A percentile compares a stretch with the other conserved stretches of the same genome.
Evolutionary conservation across 164 flowering plant genomes (phyloP).

Genomic region (Saururus chinensis): DNA sequence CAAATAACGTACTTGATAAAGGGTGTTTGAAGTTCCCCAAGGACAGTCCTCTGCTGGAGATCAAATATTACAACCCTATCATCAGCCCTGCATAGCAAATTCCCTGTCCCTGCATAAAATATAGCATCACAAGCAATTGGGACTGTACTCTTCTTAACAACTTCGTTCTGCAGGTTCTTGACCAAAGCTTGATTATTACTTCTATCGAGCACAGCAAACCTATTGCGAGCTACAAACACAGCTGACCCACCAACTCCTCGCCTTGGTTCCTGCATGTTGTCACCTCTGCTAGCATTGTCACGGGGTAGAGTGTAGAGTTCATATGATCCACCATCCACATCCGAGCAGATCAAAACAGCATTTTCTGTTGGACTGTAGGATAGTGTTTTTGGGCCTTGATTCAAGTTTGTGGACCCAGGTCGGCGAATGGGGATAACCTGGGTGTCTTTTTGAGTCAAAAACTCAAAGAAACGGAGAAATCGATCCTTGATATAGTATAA

Average conservation of each 20-base stretch:
- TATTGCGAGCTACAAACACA: constrained; percentile 70
- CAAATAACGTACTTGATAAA: constrained; percentile 75
- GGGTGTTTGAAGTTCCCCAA: constrained; percentile 84
- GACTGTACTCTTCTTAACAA: constrained; percentile 60
- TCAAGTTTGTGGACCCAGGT: constrained; percentile 62
- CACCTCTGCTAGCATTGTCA: constrained; percentile 60
- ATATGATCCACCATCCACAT: constrained; percentile 85
- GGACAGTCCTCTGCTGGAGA: constrained; percentile 72
- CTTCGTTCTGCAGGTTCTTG: constrained; percentile 76
- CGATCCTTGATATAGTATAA: constrained; percentile 71
- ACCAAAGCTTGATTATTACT: constrained; percentile 67
- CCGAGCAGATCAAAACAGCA: constrained; percentile 77
- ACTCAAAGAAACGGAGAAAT: constrained; percentile 63
- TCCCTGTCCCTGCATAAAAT: constrained; percentile 88
- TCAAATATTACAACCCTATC: constrained; percentile 79
- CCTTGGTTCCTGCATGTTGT: constrained; percentile 58
- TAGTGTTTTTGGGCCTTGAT: constrained; percentile 74
- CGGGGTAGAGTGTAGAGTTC: constrained; percentile 72
- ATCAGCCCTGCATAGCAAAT: constrained; percentile 70
- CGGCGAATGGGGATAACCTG: constrained; percentile 70
- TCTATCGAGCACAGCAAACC: constrained; percentile 86
- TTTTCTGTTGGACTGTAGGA: constrained; percentile 86
- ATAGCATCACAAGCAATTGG: constrained; percentile 70
- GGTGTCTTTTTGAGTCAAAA: constrained; percentile 58
- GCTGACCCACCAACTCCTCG: constrained; percentile 85